Evolutionary conservation across 768 basidiomycete genomes (phyloP), one percentile per base, ranked within the genome.

Genomic region (Suillus occidentalis): DNA sequence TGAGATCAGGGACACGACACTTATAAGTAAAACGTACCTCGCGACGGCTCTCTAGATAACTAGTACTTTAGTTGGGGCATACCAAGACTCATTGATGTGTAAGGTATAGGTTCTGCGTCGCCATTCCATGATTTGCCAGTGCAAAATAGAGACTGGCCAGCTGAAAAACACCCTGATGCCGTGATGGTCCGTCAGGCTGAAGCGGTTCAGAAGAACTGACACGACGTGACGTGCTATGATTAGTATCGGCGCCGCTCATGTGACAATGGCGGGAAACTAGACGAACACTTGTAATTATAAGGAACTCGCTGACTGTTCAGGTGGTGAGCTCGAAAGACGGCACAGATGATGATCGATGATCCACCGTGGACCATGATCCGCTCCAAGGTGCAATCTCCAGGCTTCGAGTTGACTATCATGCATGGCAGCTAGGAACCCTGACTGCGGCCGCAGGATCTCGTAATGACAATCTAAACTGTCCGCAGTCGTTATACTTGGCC

Each of bases 381-480:
- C n/a, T 22, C 10, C 45, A 47, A 10, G n/a, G 20, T 20, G 14
- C 22, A 50, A 28, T 25, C 25, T 28, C 16, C 49, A 50, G 25
- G 25, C 7, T 50, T 50, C 49, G 25, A 50, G 49, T 50, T 28
- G 49, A 28, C 49, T 12, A 50, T 50, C 49, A 50, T 25, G 22
- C 18, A 43, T 43, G 42, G 42, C 22, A 12, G 13, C 22, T 25
- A 22, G 22, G 22, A 28, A 28, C 50, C 8, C 22, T 28, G 28
- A 50, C 50, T 52, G 50, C 50, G 50, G 50, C 50, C 50, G 25
- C n/a, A 57, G 56, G 55, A 56, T 36, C 12, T 57, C 36, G 55
- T 56, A 37, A 57, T 37, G 36, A 56, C 34, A 36, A 14, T 36
- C 34, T 36, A 7, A 1, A 36, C 34, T 36, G 34, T 59, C 25